Conservation (phyloP, 768 basidiomycete genomes). For the Calocybe cyanea region DNA sequence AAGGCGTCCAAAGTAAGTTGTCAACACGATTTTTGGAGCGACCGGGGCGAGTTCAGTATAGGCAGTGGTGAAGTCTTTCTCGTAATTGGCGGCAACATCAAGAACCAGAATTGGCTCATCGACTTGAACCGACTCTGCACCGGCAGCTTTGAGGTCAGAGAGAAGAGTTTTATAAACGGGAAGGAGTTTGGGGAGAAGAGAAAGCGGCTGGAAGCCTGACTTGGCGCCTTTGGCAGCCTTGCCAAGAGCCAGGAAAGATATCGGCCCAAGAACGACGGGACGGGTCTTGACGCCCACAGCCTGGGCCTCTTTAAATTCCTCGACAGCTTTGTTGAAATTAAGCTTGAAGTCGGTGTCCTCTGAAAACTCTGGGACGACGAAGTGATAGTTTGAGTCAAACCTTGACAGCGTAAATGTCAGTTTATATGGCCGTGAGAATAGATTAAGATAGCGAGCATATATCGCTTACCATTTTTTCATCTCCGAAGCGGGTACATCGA, state of each 20-base stretch:
- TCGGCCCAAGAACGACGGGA: slow-evolving; percentile 92
- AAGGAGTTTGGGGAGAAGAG: slow-evolving; percentile 83
- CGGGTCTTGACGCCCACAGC: slow-evolving; percentile 85
- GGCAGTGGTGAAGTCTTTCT: slow-evolving; percentile 73
- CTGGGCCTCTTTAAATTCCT: slow-evolving; percentile 94
- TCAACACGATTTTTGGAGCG: slow-evolving; percentile 88
- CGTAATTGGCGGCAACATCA: slow-evolving; percentile 73
- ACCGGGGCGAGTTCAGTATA: slow-evolving; percentile 80
- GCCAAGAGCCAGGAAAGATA: slow-evolving; percentile 92
- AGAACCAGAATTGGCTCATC: slow-evolving; percentile 97
- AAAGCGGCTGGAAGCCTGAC: slow-evolving; percentile 85
- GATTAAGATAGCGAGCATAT: too few species aligned
- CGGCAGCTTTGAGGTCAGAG: slow-evolving; percentile 85
- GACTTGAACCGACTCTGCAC: slow-evolving; percentile 92
- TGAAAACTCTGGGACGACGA: slow-evolving; percentile 94
- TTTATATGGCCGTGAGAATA: slow-evolving; percentile 4
- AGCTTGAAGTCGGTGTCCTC: slow-evolving; percentile 91
- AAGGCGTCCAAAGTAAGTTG: slow-evolving; percentile 96
- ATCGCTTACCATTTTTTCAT: slow-evolving; percentile 98
- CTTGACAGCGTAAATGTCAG: slow-evolving; percentile 32
- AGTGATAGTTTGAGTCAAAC: slow-evolving; percentile 99
- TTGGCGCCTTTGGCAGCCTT: slow-evolving; percentile 85
- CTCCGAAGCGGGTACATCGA: slow-evolving; percentile 96
- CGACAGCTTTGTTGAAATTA: slow-evolving; percentile 91
- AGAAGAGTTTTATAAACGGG: slow-evolving; percentile 91